Conservation (phyloP, 345 rosid species). For the Euphorbia lathyris region DNA sequence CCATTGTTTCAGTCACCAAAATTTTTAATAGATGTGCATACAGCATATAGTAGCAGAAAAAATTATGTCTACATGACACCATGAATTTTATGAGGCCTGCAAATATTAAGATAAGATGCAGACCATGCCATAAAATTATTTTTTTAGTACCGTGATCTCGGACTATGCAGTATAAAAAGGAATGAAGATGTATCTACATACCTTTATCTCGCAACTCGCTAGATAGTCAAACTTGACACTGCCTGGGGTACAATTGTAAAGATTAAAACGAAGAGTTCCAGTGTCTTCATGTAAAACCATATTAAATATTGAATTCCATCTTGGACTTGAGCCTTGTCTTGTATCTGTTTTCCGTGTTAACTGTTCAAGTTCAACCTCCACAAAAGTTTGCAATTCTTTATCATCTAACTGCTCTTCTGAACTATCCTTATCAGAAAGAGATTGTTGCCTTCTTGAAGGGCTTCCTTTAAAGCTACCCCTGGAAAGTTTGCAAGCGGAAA, state of each 20-base stretch:
- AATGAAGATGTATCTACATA: conserved; percentile 24
- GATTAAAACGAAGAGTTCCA: conserved; percentile 67
- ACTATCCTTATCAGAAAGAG: conserved; percentile 25
- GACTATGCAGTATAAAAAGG: background rate
- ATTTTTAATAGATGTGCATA: background rate
- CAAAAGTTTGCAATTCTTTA: conserved; percentile 69
- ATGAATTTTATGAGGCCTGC: conserved; percentile 2
- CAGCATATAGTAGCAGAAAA: background rate
- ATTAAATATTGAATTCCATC: conserved; percentile 80
- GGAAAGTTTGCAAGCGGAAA: conserved; percentile 67
- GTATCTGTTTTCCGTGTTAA: conserved; percentile 68
- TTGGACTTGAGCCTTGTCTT: conserved; percentile 63
- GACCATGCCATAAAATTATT: background rate
- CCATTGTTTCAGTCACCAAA: background rate
- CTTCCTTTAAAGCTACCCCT: conserved; percentile 55
- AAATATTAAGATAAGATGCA: background rate
- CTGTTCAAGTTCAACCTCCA: conserved; percentile 87
- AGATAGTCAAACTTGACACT: conserved; percentile 64
- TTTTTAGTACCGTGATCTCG: no score
- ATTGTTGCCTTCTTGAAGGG: conserved; percentile 53
- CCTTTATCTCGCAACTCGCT: conserved; percentile 93
- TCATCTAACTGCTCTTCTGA: conserved; percentile 39
- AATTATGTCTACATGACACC: background rate
- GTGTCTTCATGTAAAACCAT: conserved; percentile 84
- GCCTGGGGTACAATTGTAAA: conserved; percentile 58